Base-by-base conservation (phyloP, 148 eudicot species). In the Vaccinium vitisidaea region DNA sequence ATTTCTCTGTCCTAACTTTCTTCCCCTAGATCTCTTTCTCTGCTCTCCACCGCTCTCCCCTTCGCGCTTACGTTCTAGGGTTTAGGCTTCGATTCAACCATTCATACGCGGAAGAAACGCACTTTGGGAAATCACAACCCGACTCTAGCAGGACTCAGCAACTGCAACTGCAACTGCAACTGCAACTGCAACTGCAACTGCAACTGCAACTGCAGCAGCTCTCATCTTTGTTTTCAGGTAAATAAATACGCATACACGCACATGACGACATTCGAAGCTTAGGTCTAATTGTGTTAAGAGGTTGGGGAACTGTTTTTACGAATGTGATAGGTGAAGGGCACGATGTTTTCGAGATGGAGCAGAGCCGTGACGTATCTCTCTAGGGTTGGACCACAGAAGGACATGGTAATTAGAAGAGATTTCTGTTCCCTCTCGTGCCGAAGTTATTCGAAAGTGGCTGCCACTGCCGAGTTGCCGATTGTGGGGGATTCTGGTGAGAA, bases 331-430 rank as follows among this genome's bases (percentile, higher is more conserved):
- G 61, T 76, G 46, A 53, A 39, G 21, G 15, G 2, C 18, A 75
- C 48, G 77, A 93, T 93, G 96, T 75, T 89, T 82, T 84, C 94
- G 43, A 84, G 93, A 87, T 95, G 94, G 92, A 84, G 90, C 86
- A 90, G 88, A 87, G 86, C 86, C 58, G 49, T 87, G 55, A 84
- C 82, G 77, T 84, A 86, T 23, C 23, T 91, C 18, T 89, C 86
- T 84, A 89, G 81, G 87, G 88, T 83, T 81, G 88, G 89, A 65
- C 87, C 86, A 1, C 88, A 84, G 77, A 73, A 67, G 50, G 84
- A 75, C 73, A 4, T 49, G 71, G 87, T 84, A 75, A 79, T 80
- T 56, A 8, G 75, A 30, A 82, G 83, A 10, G 91, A 82, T 83
- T 80, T 83, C 32, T 77, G 82, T 74, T 59, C 25, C 69, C 75